These are phyloP conservation scores for Geotrichum aggregatum DNA, from an alignment of 1,139 yeast species.

Conservation along the genomic window DNA sequence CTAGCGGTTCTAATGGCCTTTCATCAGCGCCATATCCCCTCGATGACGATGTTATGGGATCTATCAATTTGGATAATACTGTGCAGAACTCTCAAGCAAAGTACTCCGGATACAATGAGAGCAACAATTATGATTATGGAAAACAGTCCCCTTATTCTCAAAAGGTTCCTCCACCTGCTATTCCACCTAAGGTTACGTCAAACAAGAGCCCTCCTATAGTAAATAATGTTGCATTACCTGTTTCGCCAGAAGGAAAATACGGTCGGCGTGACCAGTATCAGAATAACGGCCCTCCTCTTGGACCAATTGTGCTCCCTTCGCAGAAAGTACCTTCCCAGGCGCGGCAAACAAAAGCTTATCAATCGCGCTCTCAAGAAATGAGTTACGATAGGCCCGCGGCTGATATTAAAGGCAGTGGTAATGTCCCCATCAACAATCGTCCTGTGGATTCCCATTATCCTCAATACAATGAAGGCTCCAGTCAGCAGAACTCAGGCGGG, in stretches of 20 bases:
- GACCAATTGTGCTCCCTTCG: too few species aligned
- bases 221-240: constrained; percentile 23
- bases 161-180: background rate
- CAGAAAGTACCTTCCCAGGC: too few species aligned
- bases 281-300: background rate
- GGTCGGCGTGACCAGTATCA: constrained; percentile 3
- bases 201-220: constrained; percentile 31
- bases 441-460: too few species aligned
- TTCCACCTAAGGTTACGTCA: constrained; percentile 27
- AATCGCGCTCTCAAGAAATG: too few species aligned
- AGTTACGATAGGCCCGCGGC: too few species aligned
- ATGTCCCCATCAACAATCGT: too few species aligned
- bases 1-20: too few species aligned
- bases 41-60: constrained; percentile 20
- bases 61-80: constrained; percentile 15
- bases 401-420: background rate
- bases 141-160: background rate
- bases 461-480: too few species aligned
- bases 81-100: background rate
- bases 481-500: too few species aligned
- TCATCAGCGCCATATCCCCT: constrained; percentile 23
- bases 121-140: too few species aligned
- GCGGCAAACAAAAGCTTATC: too few species aligned
- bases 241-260: constrained; percentile 18
- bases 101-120: too few species aligned